Evolutionary conservation across 2,329 filamentous ascomycete species (phyloP), one percentile per base, ranked within the genome.

Genomic region (Colletotrichum tofieldiae): DNA sequence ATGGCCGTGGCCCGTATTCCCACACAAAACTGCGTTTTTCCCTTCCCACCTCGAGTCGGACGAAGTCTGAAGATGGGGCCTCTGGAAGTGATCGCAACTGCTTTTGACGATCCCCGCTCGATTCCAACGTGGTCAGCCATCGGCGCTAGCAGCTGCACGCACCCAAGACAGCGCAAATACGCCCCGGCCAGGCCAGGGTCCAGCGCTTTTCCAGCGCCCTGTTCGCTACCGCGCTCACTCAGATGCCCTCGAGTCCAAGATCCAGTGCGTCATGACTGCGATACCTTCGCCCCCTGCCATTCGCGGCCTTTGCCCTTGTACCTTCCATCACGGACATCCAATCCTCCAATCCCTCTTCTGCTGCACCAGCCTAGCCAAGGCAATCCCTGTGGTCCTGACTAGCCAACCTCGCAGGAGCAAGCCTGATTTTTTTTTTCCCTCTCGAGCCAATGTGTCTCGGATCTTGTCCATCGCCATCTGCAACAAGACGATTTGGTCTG

Each of bases 201-300:
- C 52, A 69, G 69, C 65, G 43, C 61, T 69, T 69, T 39, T 62
- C 18, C 54, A 52, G 58, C 65, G 69, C 45, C 69, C 29, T 59
- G 69, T 69, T 69, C 65, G 69, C 65, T 69, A n/a, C 58, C 16
- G 59, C 65, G 59, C 45, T 59, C 69, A 72, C 65, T 61, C 45
- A 69, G 58, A 64, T 69, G 65, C 59, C 41, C 51, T 62, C 37
- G n/a, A 29, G 52, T 64, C 45, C 39, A 54, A 69, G 68, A 72
- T 72, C 69, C 54, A 72, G 45, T 72, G 65, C 69, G 69, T 72
- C 69, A 72, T 72, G 65, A 72, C 59, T 51, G 18, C 16, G 29
- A 51, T 68, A 68, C 58, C 23, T 39, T 63, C 29, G n/a, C 29
- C 65, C 43, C 49, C 59, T 65, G 52, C 65, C 43, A 26, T n/a